Evolutionary conservation across 2,329 filamentous ascomycete species (phyloP).

Genomic region (Colletotrichum eleusines): DNA sequence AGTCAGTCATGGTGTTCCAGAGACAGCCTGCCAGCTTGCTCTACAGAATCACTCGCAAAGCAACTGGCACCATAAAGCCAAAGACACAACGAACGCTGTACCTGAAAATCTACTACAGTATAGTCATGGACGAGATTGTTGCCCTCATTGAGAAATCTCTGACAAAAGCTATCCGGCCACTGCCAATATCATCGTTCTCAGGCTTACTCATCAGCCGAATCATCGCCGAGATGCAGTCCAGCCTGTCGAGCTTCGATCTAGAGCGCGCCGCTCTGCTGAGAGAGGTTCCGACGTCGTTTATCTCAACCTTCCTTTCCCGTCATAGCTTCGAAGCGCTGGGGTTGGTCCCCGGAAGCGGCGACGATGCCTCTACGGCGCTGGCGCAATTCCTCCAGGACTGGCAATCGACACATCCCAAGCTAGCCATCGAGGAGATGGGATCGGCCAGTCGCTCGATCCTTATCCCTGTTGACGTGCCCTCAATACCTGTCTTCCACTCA

Average conservation of each 20-base stretch:
- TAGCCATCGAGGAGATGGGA: conserved; percentile 50
- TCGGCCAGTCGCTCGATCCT: conserved; percentile 71
- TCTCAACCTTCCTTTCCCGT: conserved; percentile 62
- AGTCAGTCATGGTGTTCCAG: conserved; percentile 76
- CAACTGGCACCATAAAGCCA: conserved; percentile 47
- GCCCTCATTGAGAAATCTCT: conserved; percentile 60
- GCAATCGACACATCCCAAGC: conserved; percentile 50
- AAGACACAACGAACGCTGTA: conserved; percentile 65
- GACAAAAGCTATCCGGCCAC: conserved; percentile 52
- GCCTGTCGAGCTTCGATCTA: conserved; percentile 63
- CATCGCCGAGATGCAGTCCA: conserved; percentile 56
- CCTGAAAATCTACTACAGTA: conserved; percentile 80
- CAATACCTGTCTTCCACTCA: conserved; percentile 85
- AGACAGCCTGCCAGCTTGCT: conserved; percentile 85
- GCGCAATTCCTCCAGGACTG: conserved; percentile 53
- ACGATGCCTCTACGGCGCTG: conserved; percentile 48
- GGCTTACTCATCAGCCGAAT: conserved; percentile 61
- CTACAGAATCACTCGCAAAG: conserved; percentile 79
- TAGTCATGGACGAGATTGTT: conserved; percentile 80
- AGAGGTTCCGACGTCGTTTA: conserved; percentile 61
- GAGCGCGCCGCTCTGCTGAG: conserved; percentile 68
- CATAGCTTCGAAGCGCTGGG: conserved; percentile 65
- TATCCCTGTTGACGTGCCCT: conserved; percentile 91
- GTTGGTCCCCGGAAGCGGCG: conserved; percentile 50
- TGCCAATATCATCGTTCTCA: conserved; percentile 59